Evolutionary conservation across 192 early-diverging fungal genomes (phyloP).

Genomic region (Dissophora ornata): DNA sequence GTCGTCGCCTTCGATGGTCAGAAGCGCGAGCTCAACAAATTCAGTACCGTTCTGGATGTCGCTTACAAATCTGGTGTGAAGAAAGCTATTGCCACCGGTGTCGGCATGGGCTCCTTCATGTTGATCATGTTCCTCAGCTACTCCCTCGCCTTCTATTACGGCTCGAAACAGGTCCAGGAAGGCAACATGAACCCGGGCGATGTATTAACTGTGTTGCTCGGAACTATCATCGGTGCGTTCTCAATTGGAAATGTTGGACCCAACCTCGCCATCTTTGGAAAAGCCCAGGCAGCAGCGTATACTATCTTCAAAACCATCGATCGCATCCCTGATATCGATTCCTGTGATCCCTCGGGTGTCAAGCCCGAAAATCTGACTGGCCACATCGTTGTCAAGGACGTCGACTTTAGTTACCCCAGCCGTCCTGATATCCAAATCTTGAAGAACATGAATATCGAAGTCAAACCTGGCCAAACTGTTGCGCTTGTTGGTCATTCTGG

Average conservation of each 20-base stretch:
- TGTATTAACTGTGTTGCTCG: slow-evolving; percentile 82
- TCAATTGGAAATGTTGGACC: slow-evolving; percentile 70
- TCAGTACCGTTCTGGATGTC: slow-evolving; percentile 54
- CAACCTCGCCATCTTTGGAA: slow-evolving; percentile 75
- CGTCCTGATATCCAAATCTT: slow-evolving; percentile 84
- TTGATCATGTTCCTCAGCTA: slow-evolving; percentile 81
- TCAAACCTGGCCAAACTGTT: slow-evolving; percentile 82
- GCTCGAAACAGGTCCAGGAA: slow-evolving; percentile 67
- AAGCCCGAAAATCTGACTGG: slow-evolving; percentile 70
- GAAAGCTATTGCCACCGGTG: slow-evolving; percentile 69
- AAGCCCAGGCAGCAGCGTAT: slow-evolving; percentile 82
- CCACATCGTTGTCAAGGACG: slow-evolving; percentile 76
- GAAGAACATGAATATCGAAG: slow-evolving; percentile 72
- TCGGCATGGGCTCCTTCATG: slow-evolving; percentile 80
- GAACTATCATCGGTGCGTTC: slow-evolving; percentile 75
- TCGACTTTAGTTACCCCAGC: slow-evolving; percentile 87
- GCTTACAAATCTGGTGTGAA: slow-evolving; percentile 74
- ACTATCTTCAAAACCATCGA: slow-evolving; percentile 87
- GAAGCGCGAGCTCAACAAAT: slow-evolving; percentile 70
- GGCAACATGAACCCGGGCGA: slow-evolving; percentile 58
- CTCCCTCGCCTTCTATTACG: slow-evolving; percentile 89
- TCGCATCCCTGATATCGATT: slow-evolving; percentile 82
- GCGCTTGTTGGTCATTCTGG: slow-evolving; percentile 93
- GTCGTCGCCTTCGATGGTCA: slow-evolving; percentile 87
- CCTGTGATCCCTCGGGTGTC: slow-evolving; percentile 58